These are phyloP conservation scores for Panicum hallii DNA, from an alignment of 202 grass and related monocot species.

Conservation along the genomic window DNA sequence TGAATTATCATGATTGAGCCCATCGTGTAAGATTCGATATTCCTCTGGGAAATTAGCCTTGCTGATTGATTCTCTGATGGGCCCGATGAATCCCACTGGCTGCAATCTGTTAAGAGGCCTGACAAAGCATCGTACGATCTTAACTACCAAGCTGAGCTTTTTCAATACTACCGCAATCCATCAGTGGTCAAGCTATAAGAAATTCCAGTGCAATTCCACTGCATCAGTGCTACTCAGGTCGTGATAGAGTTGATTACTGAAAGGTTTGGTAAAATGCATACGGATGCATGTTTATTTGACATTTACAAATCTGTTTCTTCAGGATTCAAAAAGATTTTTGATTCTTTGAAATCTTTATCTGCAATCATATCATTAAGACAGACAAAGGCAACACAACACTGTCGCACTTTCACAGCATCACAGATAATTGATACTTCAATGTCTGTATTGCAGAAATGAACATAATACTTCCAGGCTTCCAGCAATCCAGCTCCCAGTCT, in stretches of 20 bases:
- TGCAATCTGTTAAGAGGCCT: background rate
- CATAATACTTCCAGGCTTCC: background rate
- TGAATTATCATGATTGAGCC: background rate
- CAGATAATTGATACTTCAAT: constrained; percentile 14
- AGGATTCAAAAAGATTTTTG: background rate
- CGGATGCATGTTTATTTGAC: background rate
- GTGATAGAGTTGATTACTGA: background rate
- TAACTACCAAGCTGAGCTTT: background rate
- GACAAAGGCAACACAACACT: background rate
- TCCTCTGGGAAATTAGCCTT: background rate
- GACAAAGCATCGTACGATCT: background rate
- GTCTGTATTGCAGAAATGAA: background rate
- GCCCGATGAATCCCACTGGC: background rate
- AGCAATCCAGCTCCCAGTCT: background rate
- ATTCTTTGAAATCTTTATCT: background rate
- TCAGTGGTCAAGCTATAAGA: background rate
- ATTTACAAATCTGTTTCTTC: background rate
- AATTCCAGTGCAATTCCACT: background rate
- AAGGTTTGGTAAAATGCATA: background rate
- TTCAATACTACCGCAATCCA: background rate
- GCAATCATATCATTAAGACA: background rate
- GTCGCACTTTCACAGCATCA: background rate
- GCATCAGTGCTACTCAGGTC: background rate
- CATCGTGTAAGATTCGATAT: background rate
- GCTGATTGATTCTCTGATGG: background rate